Percentiles rank a stretch among this genome's conserved stretches.
Evolutionary conservation across 495 filamentous ascomycete genomes (phyloP).

Genomic region (Penicillium verhagenii): DNA sequence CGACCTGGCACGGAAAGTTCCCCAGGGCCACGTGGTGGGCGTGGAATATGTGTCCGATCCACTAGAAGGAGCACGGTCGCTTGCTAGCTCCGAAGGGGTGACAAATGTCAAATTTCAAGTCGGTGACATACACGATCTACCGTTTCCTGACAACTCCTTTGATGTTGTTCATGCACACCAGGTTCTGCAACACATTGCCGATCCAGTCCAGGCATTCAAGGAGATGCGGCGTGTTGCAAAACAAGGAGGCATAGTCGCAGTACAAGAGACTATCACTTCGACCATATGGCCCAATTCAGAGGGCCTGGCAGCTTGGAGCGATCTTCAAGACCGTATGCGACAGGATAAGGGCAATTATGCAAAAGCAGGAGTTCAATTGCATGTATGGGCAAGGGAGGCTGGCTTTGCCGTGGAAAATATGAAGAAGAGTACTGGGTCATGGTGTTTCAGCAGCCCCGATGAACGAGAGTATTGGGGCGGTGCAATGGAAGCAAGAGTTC

Average conservation of each 20-base stretch:
- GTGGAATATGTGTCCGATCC: background rate
- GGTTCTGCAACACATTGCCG: background rate
- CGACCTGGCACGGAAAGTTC: background rate
- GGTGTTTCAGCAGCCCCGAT: constrained; percentile 1
- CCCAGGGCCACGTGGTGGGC: background rate
- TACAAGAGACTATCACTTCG: background rate
- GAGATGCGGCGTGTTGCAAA: background rate
- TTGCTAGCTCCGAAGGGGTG: background rate
- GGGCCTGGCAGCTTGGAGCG: background rate
- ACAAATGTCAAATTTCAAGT: background rate
- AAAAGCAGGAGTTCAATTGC: background rate
- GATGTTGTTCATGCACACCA: background rate
- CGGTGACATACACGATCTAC: background rate
- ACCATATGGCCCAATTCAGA: background rate
- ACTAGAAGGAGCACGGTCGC: background rate
- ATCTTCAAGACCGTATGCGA: background rate
- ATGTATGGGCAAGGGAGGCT: background rate
- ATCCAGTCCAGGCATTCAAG: background rate
- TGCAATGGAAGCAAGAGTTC: background rate
- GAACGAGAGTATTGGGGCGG: constrained; percentile 1
- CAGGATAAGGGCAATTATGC: background rate
- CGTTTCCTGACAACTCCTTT: background rate
- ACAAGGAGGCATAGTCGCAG: background rate
- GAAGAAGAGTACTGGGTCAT: constrained; percentile 1
- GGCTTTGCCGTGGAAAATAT: background rate